Evolutionary conservation across 2,329 filamentous ascomycete species (phyloP).

Genomic region (Didymella exigua): DNA sequence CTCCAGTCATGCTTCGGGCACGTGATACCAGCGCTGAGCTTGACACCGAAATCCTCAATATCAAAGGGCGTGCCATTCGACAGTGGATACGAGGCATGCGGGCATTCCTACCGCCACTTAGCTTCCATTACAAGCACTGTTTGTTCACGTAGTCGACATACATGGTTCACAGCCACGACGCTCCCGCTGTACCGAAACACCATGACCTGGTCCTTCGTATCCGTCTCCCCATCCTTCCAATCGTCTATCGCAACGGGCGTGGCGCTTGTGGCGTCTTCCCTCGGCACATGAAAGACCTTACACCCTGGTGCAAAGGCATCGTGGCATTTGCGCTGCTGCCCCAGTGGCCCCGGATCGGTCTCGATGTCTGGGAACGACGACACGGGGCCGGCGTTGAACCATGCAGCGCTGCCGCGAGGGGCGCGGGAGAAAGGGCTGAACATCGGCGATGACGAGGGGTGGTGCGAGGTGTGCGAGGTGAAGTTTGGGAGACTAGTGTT

Average conservation of each 20-base stretch:
- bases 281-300: conserved; percentile 34
- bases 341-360: conserved; percentile 16
- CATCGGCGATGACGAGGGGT: background rate
- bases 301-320: conserved; percentile 25
- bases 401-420: conserved; percentile 27
- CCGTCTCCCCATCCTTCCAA: conserved; percentile 29
- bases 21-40: conserved; percentile 65
- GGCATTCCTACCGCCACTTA: conserved; percentile 60
- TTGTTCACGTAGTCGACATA: conserved; percentile 38
- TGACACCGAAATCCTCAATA: conserved; percentile 73
- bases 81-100: conserved; percentile 70
- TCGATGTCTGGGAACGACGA: conserved; percentile 29
- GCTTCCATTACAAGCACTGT: too few relatives aligned
- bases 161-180: conserved; percentile 72
- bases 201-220: conserved; percentile 63
- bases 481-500: conserved; percentile 1
- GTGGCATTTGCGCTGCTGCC: conserved; percentile 25
- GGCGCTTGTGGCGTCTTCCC: conserved; percentile 26
- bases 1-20: conserved; percentile 76
- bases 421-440: conserved; percentile 30
- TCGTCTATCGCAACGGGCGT: conserved; percentile 31
- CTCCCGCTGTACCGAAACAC: conserved; percentile 68
- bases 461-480: background rate
- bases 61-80: conserved; percentile 69
- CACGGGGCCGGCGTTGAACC: conserved; percentile 31